Base-by-base conservation (phyloP, 1,139 yeast genomes). In the Zygoascus sp. region DNA sequence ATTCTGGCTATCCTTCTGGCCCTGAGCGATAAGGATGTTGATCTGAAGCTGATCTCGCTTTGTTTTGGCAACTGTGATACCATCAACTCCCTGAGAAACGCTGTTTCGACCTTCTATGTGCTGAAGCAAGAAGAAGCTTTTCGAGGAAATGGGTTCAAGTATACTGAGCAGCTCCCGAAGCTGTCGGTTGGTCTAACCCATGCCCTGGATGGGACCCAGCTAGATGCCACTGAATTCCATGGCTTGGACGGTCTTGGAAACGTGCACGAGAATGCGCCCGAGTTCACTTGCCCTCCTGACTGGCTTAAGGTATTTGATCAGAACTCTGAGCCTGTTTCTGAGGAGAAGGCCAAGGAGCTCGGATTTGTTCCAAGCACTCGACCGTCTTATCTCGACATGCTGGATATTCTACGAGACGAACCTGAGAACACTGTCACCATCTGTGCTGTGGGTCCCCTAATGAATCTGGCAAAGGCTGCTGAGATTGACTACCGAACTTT, bases 231-330 rank as follows among this genome's bases (percentile, higher is more conserved):
- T 4, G 69, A 67, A 42, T 68, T 67, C 43, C 74, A 70, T 49
- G 74, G 74, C 8, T 40, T 50, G 20, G 74, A 70, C 46, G 74
- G 74, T 1, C 59, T 70, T 8, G 73, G 73, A 5, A 67, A 68
- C 21, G 69, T 68, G 20, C 73, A 69, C 49, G 42, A 50, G 1
- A 38, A 49, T 2, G 59, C 63, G 16, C 72, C 73, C 2, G 64
- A 68, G 36, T 68, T 56, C 45, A 61, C 70, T 2, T 63, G 69
- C 13, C 58, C 64, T 2, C 44, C 50, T 5, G 58, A 56, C 27
- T 65, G 68, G 64, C 39, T 58, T n/a, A 52, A 51, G 25, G 43
- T 53, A 39, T 66, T 65, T 46, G 46, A 45, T 13, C 32, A 13
- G 16, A 44, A 47, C 3, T 42, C 46, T 4, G 42, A 32, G 11